Conservation (phyloP, 768 basidiomycete genomes). For the Hirschioporus abietinus region DNA sequence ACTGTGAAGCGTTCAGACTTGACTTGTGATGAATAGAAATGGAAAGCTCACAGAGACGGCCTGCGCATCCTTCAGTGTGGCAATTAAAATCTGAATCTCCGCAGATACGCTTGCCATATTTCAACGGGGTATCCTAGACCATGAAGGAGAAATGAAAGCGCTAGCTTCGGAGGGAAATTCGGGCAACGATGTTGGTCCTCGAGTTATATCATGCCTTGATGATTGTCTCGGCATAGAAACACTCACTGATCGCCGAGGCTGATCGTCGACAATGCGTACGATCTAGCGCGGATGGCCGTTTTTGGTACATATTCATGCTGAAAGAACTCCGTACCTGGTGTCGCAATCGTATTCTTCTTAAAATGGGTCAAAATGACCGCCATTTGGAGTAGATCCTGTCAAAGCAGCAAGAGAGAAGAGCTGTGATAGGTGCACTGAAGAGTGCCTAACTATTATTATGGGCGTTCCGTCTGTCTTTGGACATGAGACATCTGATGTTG, state of each 20-base stretch:
- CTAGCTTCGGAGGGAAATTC: background rate
- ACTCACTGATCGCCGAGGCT: background rate
- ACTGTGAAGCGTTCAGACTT: background rate
- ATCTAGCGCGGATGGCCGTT: background rate
- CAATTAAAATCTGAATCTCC: background rate
- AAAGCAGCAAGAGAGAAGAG: background rate
- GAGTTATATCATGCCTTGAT: background rate
- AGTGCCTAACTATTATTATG: background rate
- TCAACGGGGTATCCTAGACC: background rate
- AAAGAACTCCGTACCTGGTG: too few relatives aligned
- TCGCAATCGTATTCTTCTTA: background rate
- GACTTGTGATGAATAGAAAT: background rate
- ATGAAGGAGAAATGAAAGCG: background rate
- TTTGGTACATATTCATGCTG: too few relatives aligned
- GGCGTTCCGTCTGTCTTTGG: background rate
- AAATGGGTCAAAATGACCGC: background rate
- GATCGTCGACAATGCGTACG: background rate
- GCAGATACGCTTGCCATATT: background rate
- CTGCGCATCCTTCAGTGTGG: background rate
- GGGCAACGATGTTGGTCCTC: background rate
- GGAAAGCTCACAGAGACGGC: background rate
- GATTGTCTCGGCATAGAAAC: background rate
- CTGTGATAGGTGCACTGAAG: background rate
- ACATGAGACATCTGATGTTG: background rate
- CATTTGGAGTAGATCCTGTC: background rate